Percentiles rank a stretch among this genome's conserved stretches.
These are phyloP conservation scores for Xenoacremonium recifei DNA, from an alignment of 2,329 filamentous ascomycete genomes.

Conservation along the genomic window DNA sequence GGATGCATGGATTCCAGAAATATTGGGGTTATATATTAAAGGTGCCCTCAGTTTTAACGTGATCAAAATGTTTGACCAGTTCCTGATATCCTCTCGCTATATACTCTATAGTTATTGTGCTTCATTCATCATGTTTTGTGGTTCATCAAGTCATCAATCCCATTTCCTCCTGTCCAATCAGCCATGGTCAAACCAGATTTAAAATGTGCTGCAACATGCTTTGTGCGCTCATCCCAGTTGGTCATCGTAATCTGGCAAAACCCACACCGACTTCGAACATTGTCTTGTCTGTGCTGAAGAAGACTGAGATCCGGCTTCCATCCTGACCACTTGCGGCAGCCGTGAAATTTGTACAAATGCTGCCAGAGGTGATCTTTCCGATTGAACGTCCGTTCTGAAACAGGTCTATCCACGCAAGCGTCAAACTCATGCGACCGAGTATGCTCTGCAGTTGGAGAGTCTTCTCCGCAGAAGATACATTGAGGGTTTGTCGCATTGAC, in stretches of 20 bases:
- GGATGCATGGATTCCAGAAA: too few relatives aligned
- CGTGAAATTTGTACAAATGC: conserved; percentile 41
- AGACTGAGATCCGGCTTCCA: conserved; percentile 45
- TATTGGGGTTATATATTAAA: too few relatives aligned
- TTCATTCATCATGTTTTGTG: too few relatives aligned
- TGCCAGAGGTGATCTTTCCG: conserved; percentile 44
- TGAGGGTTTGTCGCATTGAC: conserved; percentile 42
- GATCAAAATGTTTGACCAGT: too few relatives aligned
- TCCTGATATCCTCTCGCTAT: too few relatives aligned
- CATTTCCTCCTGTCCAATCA: conserved; percentile 21
- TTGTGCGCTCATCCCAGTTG: conserved; percentile 27
- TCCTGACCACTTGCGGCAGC: conserved; percentile 43
- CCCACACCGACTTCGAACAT: conserved; percentile 26
- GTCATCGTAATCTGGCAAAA: conserved; percentile 25
- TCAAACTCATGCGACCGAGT: conserved; percentile 40
- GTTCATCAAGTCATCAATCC: conserved; percentile 17
- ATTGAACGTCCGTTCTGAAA: conserved; percentile 40
- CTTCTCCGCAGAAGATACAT: conserved; percentile 39
- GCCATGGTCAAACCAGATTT: conserved; percentile 29
- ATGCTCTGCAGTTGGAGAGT: conserved; percentile 33
- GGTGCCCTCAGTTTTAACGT: too few relatives aligned
- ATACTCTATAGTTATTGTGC: too few relatives aligned
- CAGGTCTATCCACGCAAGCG: conserved; percentile 47
- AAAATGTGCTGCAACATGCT: conserved; percentile 30
- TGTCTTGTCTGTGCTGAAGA: conserved; percentile 29